Base-by-base conservation (phyloP, 1,139 yeast species). In the Blastobotrys petasosporus region DNA sequence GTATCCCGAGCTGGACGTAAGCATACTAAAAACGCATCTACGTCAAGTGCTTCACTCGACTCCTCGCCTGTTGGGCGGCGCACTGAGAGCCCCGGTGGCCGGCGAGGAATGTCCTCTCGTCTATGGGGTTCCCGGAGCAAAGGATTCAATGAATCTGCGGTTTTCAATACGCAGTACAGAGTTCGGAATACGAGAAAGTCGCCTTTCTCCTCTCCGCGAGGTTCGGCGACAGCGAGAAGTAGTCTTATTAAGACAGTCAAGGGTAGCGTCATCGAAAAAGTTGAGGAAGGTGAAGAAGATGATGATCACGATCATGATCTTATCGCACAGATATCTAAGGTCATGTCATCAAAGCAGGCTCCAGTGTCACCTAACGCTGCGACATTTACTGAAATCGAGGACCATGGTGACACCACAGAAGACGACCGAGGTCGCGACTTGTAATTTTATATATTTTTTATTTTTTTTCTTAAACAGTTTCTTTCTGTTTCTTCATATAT, bases 1-100 rank as follows among this genome's bases (percentile, higher is more conserved):
- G 53, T 56, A 3, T 51, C 57, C 3, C 45, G 51, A 39, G 52
- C 58, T 32, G 49, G 53, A 28, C 54, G 54, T 31, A 42, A 60
- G 9, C 55, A 59, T 32, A 59, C 65, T 3, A 60, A 62, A 44
- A 57, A 65, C 2, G 61, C 66, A 3, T 60, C 64, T 30, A 59
- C 63, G 0, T 61, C 65, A 3, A 59, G 62, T 38, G 53, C 60
- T 5, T 62, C 65, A 10, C 47, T 55, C 20, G 52, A 48, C 37
- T 52, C 59, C n/a, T 50, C 55, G 7, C 55, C 60, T 2, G 48
- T 48, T 29, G 49, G 56, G 16, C 50, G 51, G 1, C 37, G 51
- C 17, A 25, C 32, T 13, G 45, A 42, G 32, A 37, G 37, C 29
- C 32, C 35, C 28, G 47, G 45, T 15, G 46, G 46, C 3, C 37